Conservation (phyloP, 139 green algal species). For the Tetraselmis striata region DNA sequence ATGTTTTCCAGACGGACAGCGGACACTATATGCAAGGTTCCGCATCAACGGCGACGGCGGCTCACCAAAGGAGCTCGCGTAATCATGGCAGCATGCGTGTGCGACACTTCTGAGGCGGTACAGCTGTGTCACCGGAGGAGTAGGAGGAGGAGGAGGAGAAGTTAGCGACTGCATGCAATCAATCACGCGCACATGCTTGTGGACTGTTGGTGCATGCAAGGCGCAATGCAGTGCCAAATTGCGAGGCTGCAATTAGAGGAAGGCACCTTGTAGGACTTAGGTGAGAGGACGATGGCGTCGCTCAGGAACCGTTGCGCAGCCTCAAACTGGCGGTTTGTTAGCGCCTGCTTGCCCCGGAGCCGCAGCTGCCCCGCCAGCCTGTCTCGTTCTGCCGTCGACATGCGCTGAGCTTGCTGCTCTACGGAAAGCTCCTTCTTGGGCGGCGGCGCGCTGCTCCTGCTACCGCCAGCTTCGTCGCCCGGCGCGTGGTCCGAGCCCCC, state of each 20-base stretch:
- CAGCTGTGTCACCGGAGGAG: neutral
- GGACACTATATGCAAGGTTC: too few relatives aligned
- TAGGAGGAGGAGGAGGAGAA: neutral
- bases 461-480: neutral
- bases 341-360: neutral
- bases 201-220: too few relatives aligned
- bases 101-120: neutral
- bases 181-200: too few relatives aligned
- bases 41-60: too few relatives aligned
- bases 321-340: neutral
- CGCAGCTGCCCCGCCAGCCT: neutral
- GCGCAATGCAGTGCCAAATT: neutral
- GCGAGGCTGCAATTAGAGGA: neutral
- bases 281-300: neutral
- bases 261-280: neutral
- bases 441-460: neutral
- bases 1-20: too few relatives aligned
- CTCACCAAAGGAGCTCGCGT: neutral
- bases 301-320: neutral
- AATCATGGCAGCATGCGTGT: neutral
- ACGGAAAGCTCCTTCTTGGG: neutral
- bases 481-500: neutral
- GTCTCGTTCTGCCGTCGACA: neutral
- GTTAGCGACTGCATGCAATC: too few relatives aligned
- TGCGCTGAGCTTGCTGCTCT: neutral